Percentiles rank a stretch among this genome's conserved stretches.
Conservation (phyloP, 176 grass and related monocot species). For the Puccinellia tenuiflora region DNA sequence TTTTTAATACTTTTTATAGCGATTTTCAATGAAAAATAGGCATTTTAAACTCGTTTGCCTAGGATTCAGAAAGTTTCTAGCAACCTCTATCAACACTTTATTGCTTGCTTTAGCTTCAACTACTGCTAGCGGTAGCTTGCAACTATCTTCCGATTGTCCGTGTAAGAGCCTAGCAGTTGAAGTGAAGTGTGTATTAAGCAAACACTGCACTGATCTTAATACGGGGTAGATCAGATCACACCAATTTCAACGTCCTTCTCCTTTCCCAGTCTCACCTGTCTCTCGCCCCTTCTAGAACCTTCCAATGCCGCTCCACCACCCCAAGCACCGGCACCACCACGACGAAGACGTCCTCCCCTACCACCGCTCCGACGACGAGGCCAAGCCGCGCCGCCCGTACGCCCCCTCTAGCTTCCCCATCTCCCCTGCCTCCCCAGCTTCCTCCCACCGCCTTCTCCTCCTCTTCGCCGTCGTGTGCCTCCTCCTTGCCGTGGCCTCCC, state of each 20-base stretch:
- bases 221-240: constrained; percentile 34
- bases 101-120: no score
- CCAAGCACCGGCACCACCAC: constrained; percentile 44
- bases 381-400: constrained; percentile 56
- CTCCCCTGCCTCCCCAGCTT: constrained; percentile 5
- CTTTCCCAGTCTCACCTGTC: not conserved
- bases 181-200: not conserved
- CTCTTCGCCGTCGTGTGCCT: constrained; percentile 57
- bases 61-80: no score
- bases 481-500: constrained; percentile 40
- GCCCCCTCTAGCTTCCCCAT: not conserved
- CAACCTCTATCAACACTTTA: no score
- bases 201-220: not conserved
- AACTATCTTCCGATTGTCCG: no score
- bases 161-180: no score
- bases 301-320: constrained; percentile 60
- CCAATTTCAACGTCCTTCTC: not conserved
- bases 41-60: no score
- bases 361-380: constrained; percentile 45
- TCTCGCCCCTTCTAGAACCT: constrained; percentile 14
- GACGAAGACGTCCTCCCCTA: constrained; percentile 27
- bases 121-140: no score
- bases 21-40: no score
- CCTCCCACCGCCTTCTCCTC: constrained; percentile 34
- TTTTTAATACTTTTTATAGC: no score